Evolutionary conservation across 1,284 basidiomycete species (phyloP), one percentile per base, ranked within the genome.

Genomic region (Microbotryomycetes sp.): DNA sequence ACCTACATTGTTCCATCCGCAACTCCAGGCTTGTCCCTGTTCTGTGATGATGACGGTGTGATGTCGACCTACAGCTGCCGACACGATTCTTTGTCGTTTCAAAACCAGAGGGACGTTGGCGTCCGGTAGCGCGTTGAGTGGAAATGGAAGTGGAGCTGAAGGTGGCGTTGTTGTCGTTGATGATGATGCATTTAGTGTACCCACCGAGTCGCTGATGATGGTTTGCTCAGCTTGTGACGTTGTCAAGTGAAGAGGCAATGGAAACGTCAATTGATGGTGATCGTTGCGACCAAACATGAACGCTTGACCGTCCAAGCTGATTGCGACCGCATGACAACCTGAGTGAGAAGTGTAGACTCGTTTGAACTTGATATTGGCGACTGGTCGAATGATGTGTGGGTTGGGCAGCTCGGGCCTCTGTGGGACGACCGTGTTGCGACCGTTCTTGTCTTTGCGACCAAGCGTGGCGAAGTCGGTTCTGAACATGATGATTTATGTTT

Each of bases 271-370:
- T 55, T 77, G 76, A 30, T 74, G 72, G 55, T 74, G 69, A 46
- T 74, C 81, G 75, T 91, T 89, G 51, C 89, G 83, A 2, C 92
- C 92, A 73, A 92, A 88, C 70, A 93, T 75, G 84, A 88, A 93
- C 3, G 89, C 91, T 23, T 65, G 45, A 4, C 7, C 6, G 14
- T 28, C 36, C 19, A 9, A 65, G 77, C 89, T 88, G 62, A 93
- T 75, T 9, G 80, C 84, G 50, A 92, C 84, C 65, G 84, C 86
- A 70, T 89, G 85, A 71, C 87, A 88, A 3, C 84, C 84, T 14
- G 78, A 80, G 69, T 86, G 87, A 2, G 85, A 85, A 2, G 87
- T 81, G 73, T 91, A 84, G 53, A 92, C 77, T 26, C 87, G 86
- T 19, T 79, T 77, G 25, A 82, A 80, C 72, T 86, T 83, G 77